Conservation (phyloP, 352 stramenopile species). For the Thalassiosira mediterranea region DNA sequence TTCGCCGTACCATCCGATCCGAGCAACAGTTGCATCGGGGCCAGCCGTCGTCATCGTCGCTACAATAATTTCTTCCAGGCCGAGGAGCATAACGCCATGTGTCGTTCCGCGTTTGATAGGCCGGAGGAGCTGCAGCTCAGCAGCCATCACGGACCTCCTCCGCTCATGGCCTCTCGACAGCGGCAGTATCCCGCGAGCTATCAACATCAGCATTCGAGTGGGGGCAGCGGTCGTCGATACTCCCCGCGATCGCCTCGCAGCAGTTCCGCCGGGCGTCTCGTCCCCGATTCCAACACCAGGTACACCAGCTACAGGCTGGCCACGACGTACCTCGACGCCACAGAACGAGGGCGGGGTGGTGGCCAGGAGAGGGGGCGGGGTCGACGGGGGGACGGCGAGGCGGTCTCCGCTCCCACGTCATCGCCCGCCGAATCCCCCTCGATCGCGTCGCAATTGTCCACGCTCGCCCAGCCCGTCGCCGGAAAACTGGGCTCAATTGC, state of each 20-base stretch:
- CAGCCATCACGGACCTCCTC: not conserved
- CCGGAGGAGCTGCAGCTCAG: too few species aligned
- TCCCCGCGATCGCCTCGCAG: too few species aligned
- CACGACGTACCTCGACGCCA: not conserved
- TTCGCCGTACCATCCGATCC: not conserved
- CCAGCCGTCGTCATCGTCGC: too few species aligned
- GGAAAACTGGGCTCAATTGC: conserved; percentile 1
- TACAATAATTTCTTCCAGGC: too few species aligned
- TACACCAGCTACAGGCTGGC: not conserved
- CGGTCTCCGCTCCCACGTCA: not conserved
- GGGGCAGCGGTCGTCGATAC: too few species aligned
- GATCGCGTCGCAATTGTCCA: too few species aligned
- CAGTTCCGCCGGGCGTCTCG: too few species aligned
- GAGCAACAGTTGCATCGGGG: not conserved
- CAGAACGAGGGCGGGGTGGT: not conserved
- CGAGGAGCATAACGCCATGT: too few species aligned
- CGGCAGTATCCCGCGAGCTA: not conserved
- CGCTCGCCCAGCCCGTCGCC: not conserved
- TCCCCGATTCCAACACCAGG: not conserved
- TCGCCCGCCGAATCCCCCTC: not conserved
- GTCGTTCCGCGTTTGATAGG: too few species aligned
- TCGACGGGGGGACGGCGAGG: not conserved
- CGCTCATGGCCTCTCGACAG: not conserved
- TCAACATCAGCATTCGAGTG: too few species aligned
- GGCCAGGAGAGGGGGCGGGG: too few species aligned